Base-by-base conservation (phyloP, 257 asterid species). In the Gynochthodes officinalis region DNA sequence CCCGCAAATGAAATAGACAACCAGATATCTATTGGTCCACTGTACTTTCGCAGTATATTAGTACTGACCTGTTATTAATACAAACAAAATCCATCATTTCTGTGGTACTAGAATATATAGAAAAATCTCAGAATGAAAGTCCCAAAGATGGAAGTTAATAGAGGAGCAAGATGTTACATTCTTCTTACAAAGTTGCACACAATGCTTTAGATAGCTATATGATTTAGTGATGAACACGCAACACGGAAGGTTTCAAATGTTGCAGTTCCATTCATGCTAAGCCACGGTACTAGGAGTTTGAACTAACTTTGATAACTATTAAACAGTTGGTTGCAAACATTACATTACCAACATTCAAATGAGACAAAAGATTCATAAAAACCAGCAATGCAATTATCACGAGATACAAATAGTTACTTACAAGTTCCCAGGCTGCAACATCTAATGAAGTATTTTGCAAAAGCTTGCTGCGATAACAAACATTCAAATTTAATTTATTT, bases 381-480 rank as follows among this genome's bases (percentile, higher is more conserved):
- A 7, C 57, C 25, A 68, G 64, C 10, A 67, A 58, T 11, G n/a
- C 21, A 46, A 73, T 3, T 10, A 44, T 69, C 12, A 64, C 10
- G 15, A 53, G 35, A 42, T 25, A 35, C 33, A 48, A 13, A 19
- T 23, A 49, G 28, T 12, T 61, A 77, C 86, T 76, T 77, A 80
- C 98, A 52, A 94, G 94, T 81, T 87, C 96, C 99, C 97, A 91
- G 44, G 87, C 93, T 74, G 87, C 95, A 62, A 91, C 59, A 75
- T 76, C 80, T 69, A 75, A 75, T 48, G 84, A 60, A 72, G 75
- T 46, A 73, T 82, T 79, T 57, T 69, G 84, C 76, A 84, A 39
- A 5, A 84, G 82, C 78, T 87, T 77, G 76, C 99, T 91, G 97
- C 59, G n/a, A 75, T 70, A 43, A 53, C 44, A 62, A 49, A 62